Conservation (phyloP, 2,329 filamentous ascomycete species). For the Alternaria brassicicola region DNA sequence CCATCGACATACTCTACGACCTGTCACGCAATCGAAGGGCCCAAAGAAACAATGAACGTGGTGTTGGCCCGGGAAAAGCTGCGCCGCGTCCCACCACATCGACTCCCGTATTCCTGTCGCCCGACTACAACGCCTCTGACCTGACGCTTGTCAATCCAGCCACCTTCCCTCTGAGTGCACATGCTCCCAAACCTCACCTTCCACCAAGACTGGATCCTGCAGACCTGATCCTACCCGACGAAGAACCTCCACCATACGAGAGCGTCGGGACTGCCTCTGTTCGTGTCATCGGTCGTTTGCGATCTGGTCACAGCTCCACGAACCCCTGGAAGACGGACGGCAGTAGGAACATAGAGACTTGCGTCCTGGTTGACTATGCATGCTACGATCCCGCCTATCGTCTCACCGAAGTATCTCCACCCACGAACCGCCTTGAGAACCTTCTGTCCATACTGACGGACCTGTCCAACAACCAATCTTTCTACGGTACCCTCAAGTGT, state of each 20-base stretch:
- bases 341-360: constrained; percentile 48
- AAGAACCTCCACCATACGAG: constrained; percentile 58
- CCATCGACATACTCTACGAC: constrained; percentile 80
- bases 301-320: constrained; percentile 41
- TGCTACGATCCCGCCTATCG: constrained; percentile 57
- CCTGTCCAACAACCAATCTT: constrained; percentile 41
- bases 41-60: constrained; percentile 27
- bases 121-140: constrained; percentile 50
- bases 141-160: constrained; percentile 53
- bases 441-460: constrained; percentile 45
- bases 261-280: constrained; percentile 54
- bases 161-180: constrained; percentile 37
- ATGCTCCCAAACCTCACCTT: constrained; percentile 34
- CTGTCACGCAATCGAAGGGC: constrained; percentile 69
- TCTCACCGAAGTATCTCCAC: constrained; percentile 54
- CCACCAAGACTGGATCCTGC: constrained; percentile 53
- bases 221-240: constrained; percentile 53
- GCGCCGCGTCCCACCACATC: constrained; percentile 23
- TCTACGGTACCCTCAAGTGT: constrained; percentile 61
- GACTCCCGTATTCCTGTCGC: constrained; percentile 36
- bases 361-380: constrained; percentile 74
- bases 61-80: constrained; percentile 28
- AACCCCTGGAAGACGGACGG: constrained; percentile 50
- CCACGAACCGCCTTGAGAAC: constrained; percentile 53
- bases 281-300: constrained; percentile 54